These are phyloP conservation scores for Gossypium anomalum DNA, from an alignment of 345 rosid species.

Conservation along the genomic window DNA sequence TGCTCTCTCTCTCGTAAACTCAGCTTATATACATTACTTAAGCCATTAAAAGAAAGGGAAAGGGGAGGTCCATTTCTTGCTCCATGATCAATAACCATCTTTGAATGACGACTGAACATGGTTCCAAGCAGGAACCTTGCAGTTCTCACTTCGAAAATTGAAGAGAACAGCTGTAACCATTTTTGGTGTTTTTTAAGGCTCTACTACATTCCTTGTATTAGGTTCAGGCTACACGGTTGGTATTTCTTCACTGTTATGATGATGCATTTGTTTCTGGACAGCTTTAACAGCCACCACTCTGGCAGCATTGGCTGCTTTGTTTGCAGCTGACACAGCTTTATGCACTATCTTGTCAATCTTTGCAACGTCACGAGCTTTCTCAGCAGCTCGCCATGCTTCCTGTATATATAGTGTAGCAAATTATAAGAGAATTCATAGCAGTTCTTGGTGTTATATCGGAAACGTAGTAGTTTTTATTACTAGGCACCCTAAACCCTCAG, in stretches of 20 bases:
- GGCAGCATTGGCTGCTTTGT: constrained; percentile 82
- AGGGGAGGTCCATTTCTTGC: constrained; percentile 22
- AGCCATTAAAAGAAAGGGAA: not conserved
- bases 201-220: not conserved
- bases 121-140: constrained; percentile 34
- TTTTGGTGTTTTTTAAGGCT: not conserved
- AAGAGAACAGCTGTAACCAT: not conserved
- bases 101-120: constrained; percentile 15
- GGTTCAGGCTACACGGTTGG: constrained; percentile 2
- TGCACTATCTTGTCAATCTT: constrained; percentile 62
- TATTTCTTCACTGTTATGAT: constrained; percentile 25
- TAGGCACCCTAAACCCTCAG: not conserved
- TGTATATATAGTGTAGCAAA: constrained; percentile 19
- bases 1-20: not conserved
- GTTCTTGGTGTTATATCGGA: not conserved
- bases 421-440: not conserved
- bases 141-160: not conserved
- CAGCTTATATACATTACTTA: constrained; percentile 11
- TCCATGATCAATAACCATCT: constrained; percentile 27
- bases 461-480: not conserved
- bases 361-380: constrained; percentile 44
- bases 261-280: constrained; percentile 56
- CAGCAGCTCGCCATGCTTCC: constrained; percentile 68
- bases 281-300: constrained; percentile 79
- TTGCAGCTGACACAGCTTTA: constrained; percentile 57